Base-by-base conservation (phyloP, 805 yeast genomes). In the Teunomyces cretensis region DNA sequence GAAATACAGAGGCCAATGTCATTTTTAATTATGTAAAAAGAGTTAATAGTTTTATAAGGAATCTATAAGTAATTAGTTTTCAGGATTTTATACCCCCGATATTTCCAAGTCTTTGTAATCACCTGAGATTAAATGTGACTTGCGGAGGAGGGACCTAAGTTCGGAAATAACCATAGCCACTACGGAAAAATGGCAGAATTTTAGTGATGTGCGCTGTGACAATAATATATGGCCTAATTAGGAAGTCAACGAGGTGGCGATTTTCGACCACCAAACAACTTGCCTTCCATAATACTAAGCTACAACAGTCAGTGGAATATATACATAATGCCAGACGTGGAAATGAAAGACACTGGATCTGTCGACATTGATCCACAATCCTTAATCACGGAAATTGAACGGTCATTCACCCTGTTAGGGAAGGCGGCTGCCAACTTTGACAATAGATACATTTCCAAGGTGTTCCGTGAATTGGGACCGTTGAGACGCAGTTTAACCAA, bases 381-480 rank as follows among this genome's bases (percentile, higher is more conserved):
- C 14, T 53, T 68, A 45, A 59, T 56, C 39, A 57, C 54, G 26
- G 75, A 72, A 48, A 67, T 72, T 48, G 69, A 75, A 63, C 55
- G 65, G 60, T 44, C 65, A 37, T 77, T 80, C 52, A 67, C 67
- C 36, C 72, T 78, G 42, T 67, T 82, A 43, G 72, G 72, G 41
- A 84, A 84, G 65, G 84, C 91, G 2, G 84, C 84, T 9, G 63
- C 79, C 38, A 81, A 81, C 44, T 81, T 83, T 62, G 99, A 94
- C 65, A 88, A 96, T 53, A 80, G 97, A 53, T 88, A 86, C 67
- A 81, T 94, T 38, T 78, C 92, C 65, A 87, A 86, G 60, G 91
- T 88, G 16, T 78, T 94, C 52, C 83, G 96, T 51, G 95, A 88
- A 50, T 73, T 91, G 56, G 87, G 91, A 6, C 72, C 81, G 1